These are phyloP conservation scores for Boletus subcaerulescens DNA, from an alignment of 768 basidiomycete genomes.

Conservation along the genomic window DNA sequence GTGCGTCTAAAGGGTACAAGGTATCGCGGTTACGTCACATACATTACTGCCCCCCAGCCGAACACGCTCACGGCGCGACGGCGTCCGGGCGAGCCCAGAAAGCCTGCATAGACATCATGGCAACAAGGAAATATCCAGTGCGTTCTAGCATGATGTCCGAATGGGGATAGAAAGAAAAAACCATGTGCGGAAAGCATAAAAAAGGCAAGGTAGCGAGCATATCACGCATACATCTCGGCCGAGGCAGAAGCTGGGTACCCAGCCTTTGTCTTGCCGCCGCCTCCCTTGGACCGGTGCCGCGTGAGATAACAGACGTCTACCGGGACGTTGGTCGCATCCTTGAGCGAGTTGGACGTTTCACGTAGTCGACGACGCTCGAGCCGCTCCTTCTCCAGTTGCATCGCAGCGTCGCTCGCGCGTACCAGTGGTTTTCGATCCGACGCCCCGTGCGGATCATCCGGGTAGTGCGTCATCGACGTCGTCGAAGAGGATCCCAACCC, in stretches of 20 bases:
- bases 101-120: slow-evolving; percentile 12
- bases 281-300: slow-evolving; percentile 15
- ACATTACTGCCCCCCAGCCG: slow-evolving; percentile 8
- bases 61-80: neutral
- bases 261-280: slow-evolving; percentile 15
- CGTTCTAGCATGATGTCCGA: no score
- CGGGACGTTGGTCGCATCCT: slow-evolving; percentile 28
- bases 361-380: slow-evolving; percentile 30
- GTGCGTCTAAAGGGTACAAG: slow-evolving; percentile 8
- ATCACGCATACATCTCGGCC: slow-evolving; percentile 17
- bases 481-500: slow-evolving; percentile 15
- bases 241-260: slow-evolving; percentile 7
- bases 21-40: slow-evolving; percentile 25
- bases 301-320: slow-evolving; percentile 17
- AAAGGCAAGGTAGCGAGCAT: neutral
- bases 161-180: neutral
- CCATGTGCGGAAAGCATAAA: neutral
- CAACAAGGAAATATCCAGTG: neutral
- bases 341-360: slow-evolving; percentile 24
- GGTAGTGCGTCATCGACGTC: slow-evolving; percentile 11
- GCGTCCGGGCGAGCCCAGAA: slow-evolving; percentile 1
- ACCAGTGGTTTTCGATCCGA: slow-evolving; percentile 34
- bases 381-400: slow-evolving; percentile 48
- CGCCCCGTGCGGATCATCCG: slow-evolving; percentile 8
- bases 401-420: slow-evolving; percentile 52